phyloP scores from a whole-genome alignment of 2,329 filamentous ascomycete species.

The Venturia aucupariae region DNA sequence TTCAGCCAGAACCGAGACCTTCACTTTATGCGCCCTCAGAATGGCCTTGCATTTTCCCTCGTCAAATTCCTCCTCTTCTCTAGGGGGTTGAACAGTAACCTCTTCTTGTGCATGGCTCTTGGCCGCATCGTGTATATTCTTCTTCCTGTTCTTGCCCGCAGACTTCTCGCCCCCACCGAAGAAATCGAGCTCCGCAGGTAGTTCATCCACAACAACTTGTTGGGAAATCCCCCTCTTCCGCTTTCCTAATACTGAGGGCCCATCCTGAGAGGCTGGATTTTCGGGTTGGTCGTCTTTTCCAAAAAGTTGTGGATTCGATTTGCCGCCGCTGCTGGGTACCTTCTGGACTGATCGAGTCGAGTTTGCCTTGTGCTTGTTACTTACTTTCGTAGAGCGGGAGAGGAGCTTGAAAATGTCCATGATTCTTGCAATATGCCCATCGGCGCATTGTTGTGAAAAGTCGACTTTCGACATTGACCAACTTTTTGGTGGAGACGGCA shows the following conservation, averaged over 20 bases:
- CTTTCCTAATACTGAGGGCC: constrained; percentile 25
- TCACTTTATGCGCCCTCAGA: constrained; percentile 72
- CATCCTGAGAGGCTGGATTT: constrained; percentile 25
- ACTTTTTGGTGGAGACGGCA: constrained; percentile 1
- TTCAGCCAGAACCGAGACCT: constrained; percentile 64
- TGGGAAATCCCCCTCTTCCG: constrained; percentile 35
- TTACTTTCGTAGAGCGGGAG: constrained; percentile 57
- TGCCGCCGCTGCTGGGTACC: constrained; percentile 56
- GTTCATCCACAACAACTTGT: constrained; percentile 16
- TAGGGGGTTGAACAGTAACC: not conserved
- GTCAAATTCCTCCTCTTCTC: constrained; percentile 36
- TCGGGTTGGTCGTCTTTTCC: constrained; percentile 29
- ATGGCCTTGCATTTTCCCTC: constrained; percentile 65
- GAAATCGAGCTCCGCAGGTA: constrained; percentile 34
- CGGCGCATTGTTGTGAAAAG: constrained; percentile 3
- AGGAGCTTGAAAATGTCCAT: constrained; percentile 64
- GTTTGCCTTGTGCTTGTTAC: constrained; percentile 29
- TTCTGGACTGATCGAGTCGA: constrained; percentile 29
- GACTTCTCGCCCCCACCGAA: constrained; percentile 24
- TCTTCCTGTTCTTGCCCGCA: constrained; percentile 14
- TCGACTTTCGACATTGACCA: not conserved
- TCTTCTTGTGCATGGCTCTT: not conserved
- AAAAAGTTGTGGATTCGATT: constrained; percentile 60
- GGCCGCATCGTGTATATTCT: constrained; percentile 4
- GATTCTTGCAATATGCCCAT: not conserved